Percentiles rank a stretch among this genome's conserved stretches.
phyloP scores from a whole-genome alignment of 805 yeast species.

The Isabelozyma heimii region DNA sequence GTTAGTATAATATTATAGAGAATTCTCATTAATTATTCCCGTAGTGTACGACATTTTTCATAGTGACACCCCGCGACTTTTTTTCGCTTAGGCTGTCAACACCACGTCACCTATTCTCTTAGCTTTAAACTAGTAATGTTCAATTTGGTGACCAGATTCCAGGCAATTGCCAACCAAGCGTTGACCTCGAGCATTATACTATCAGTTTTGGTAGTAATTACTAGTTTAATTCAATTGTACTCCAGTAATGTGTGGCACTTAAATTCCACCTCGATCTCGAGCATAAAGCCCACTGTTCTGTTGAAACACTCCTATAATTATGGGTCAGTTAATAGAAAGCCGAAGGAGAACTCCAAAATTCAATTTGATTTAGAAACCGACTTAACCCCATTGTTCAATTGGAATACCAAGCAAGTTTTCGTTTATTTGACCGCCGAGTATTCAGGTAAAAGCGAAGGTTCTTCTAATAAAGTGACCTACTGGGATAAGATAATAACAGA shows the following conservation, averaged over 20 bases:
- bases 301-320: slow-evolving; percentile 56
- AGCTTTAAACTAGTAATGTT: slow-evolving; percentile 19
- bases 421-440: slow-evolving; percentile 88
- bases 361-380: slow-evolving; percentile 74
- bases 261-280: slow-evolving; percentile 33
- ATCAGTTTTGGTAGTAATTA: slow-evolving; percentile 43
- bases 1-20: background rate
- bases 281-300: slow-evolving; percentile 37
- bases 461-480: slow-evolving; percentile 69
- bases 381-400: slow-evolving; percentile 77
- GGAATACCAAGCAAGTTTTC: slow-evolving; percentile 98
- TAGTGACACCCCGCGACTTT: background rate
- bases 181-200: slow-evolving; percentile 50
- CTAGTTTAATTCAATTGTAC: slow-evolving; percentile 51
- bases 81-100: background rate
- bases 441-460: slow-evolving; percentile 41
- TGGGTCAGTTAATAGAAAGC: slow-evolving; percentile 64
- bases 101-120: background rate
- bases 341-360: slow-evolving; percentile 74
- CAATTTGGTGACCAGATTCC: slow-evolving; percentile 36
- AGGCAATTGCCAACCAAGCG: slow-evolving; percentile 52
- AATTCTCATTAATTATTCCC: background rate
- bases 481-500: slow-evolving; percentile 83
- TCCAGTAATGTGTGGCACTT: slow-evolving; percentile 42
- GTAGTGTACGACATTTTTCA: background rate